A percentile compares a stretch with the other conserved stretches of the same genome.
These are phyloP conservation scores for Cladosporium sp. DNA, from an alignment of 2,329 filamentous ascomycete species.

Conservation along the genomic window DNA sequence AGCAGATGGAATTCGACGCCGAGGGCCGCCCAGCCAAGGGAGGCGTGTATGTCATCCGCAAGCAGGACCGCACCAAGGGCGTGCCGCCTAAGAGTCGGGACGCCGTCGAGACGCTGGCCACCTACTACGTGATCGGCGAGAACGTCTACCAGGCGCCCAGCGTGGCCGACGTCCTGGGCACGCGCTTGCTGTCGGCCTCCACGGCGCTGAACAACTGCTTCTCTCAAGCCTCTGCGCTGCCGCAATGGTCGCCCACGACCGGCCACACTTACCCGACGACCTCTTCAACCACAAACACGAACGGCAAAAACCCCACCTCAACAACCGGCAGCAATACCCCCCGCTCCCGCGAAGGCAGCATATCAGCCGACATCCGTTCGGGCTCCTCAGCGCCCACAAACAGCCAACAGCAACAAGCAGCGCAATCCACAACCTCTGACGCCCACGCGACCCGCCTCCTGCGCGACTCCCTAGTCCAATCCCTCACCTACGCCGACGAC, in stretches of 20 bases:
- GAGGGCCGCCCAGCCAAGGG: slow-evolving; percentile 51
- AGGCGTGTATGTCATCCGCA: slow-evolving; percentile 31
- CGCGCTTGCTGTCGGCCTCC: slow-evolving; percentile 50
- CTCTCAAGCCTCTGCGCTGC: slow-evolving; percentile 49
- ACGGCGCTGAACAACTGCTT: slow-evolving; percentile 54
- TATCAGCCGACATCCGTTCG: slow-evolving; percentile 34
- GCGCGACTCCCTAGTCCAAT: slow-evolving; percentile 32
- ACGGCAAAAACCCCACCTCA: slow-evolving; percentile 17
- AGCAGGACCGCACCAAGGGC: slow-evolving; percentile 37
- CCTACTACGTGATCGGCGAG: slow-evolving; percentile 59
- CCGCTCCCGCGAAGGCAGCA: slow-evolving; percentile 44
- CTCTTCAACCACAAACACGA: slow-evolving; percentile 35
- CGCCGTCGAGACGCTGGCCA: slow-evolving; percentile 51
- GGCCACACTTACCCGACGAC: slow-evolving; percentile 52
- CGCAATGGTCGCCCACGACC: slow-evolving; percentile 54
- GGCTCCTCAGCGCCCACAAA: slow-evolving; percentile 17
- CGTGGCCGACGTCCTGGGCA: slow-evolving; percentile 53
- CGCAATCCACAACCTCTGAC: slow-evolving; percentile 13
- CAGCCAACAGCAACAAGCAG: not conserved
- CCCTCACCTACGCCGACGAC: slow-evolving; percentile 52
- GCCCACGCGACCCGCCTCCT: slow-evolving; percentile 32
- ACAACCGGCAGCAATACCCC: slow-evolving; percentile 23
- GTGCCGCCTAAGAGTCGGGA: slow-evolving; percentile 37
- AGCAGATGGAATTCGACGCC: slow-evolving; percentile 12
- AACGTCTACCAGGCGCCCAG: slow-evolving; percentile 60